Evolutionary conservation across 2,329 filamentous ascomycete species (phyloP), one percentile per base, ranked within the genome.

Genomic region (Amauroascus verrucosus): DNA sequence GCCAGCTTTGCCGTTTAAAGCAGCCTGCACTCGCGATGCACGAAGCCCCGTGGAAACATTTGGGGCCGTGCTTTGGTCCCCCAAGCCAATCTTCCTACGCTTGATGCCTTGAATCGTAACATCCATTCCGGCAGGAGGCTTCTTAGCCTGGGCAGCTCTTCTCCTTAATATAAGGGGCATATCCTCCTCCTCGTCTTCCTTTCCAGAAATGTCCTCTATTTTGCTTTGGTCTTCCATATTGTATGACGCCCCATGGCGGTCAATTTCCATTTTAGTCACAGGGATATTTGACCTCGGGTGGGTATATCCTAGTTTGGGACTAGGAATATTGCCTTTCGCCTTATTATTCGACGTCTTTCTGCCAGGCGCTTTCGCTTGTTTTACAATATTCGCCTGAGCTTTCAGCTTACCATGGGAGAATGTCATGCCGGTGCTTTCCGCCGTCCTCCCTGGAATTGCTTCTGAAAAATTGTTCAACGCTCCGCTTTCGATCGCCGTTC

Each of bases 401-500:
- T 52, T 52, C 3, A 40, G 41, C 24, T 52, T 52, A 6, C 9
- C 22, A 8, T 38, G 41, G n/a, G 50, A 28, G 1, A 40, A 18
- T 22, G 41, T 26, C 16, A 13, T 14, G 13, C 13, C 41, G 30
- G 32, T 20, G 38, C 30, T 14, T 30, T 46, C 50, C 50, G 28
- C 37, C 6, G 6, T 24, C n/a, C 50, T 41, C 13, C 28, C 13
- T 28, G 44, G 32, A 13, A 44, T 18, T 14, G 28, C 35, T 44
- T 33, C 54, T n/a, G 50, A 22, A 8, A 50, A 18, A 13, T 18
- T 43, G 30, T 48, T 37, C 18, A 52, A 22, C 16, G 53, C 20
- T 22, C 52, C 47, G 26, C 32, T 60, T 51, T 63, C 60, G 51
- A 66, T 61, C 43, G 58, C 56, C 20, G 59, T 59, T 55, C 59